A percentile compares a stretch with the other conserved stretches of the same genome.
These are phyloP conservation scores for Musa itinerans DNA, from an alignment of 176 grass and related monocot genomes.

Conservation along the genomic window DNA sequence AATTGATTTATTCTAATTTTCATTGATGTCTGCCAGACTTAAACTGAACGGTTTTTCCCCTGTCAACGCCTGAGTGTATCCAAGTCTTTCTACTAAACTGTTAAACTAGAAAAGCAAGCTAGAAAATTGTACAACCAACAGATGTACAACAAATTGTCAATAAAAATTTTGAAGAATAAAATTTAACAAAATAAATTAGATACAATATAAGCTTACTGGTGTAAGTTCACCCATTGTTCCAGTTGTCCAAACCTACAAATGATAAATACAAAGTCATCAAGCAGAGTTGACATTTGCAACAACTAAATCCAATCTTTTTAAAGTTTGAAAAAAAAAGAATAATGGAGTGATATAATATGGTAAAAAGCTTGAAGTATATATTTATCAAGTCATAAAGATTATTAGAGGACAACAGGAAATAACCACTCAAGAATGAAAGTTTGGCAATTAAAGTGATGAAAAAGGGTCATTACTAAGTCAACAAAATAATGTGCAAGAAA, in stretches of 20 bases:
- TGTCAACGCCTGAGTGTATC: too few relatives aligned
- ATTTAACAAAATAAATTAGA: neutral
- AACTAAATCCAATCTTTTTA: neutral
- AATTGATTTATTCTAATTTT: neutral
- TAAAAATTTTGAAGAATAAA: neutral
- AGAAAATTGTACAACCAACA: neutral
- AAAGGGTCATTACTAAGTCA: too few relatives aligned
- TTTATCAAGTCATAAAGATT: too few relatives aligned
- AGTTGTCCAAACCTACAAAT: conserved; percentile 88
- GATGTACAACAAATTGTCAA: neutral
- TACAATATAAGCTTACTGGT: conserved; percentile 41
- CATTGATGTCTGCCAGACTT: neutral
- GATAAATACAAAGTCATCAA: conserved; percentile 9
- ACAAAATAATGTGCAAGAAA: too few relatives aligned
- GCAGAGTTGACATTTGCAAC: neutral
- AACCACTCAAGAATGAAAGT: too few relatives aligned
- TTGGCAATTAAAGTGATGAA: too few relatives aligned
- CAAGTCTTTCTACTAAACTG: neutral
- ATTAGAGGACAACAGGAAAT: too few relatives aligned
- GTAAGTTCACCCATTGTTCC: conserved; percentile 98
- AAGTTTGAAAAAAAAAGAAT: neutral
- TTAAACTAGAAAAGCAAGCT: neutral
- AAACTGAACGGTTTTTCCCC: neutral
- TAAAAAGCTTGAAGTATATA: too few relatives aligned
- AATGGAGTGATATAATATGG: neutral